Base-by-base conservation (phyloP, 257 asterid species). In the Gynochthodes officinalis region DNA sequence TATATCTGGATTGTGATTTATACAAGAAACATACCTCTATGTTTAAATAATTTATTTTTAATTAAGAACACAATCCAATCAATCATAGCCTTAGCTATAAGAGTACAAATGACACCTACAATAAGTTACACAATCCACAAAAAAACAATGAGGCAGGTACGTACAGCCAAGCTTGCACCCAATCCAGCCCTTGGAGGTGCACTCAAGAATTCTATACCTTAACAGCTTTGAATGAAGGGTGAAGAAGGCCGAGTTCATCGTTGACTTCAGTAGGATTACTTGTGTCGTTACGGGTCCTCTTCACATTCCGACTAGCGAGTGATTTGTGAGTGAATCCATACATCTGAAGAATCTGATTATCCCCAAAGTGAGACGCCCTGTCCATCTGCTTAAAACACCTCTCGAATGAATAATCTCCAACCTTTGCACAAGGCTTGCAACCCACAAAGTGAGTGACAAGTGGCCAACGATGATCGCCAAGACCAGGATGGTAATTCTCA, bases 361-460 rank as follows among this genome's bases (percentile, higher is more conserved):
- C 97, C 46, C 84, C 98, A 67, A 92, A 90, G 84, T 90, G 84
- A 68, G 86, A 87, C 1, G 98, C 98, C 0, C 98, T 83, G 49
- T 92, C 98, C 98, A 92, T 90, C 84, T 93, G 97, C 75, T 87
- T 93, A 86, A 93, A 86, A 72, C 98, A 93, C 78, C 90, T 88
- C 89, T 91, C 98, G 6, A 91, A 93, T 0, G 97, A 84, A 75
- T 88, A 88, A 89, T 93, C 98, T 71, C 96, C 95, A 25, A 91
- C 88, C 66, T 91, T 93, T 30, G 88, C 96, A 80, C 98, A 94
- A 54, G 98, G 98, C 83, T 94, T 94, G 76, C 99, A 94, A 33
- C 99, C 99, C 82, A 94, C 99, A 80, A 94, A 94, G 80, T 94
- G 99, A 74, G 99, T 94, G 40, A 94, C 97, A 21, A 94, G 86